phyloP scores from a whole-genome alignment of 2,329 filamentous ascomycete genomes.

The Penicillium sp. region DNA sequence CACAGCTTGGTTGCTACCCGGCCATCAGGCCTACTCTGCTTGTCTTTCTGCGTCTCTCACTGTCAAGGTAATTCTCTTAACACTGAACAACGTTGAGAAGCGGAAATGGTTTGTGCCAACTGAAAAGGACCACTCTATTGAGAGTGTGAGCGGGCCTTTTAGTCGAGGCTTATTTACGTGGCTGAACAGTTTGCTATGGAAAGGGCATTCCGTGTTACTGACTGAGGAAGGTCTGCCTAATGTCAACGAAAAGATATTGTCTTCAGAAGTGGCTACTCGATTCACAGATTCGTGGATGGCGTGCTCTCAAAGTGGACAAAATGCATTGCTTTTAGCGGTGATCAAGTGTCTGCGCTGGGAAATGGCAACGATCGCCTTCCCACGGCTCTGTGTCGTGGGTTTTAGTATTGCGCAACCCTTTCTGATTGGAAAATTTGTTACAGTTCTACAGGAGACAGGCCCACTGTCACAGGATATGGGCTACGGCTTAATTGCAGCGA shows the following conservation, averaged over 20 bases:
- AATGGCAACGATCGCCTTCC: slow-evolving; percentile 10
- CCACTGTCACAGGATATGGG: slow-evolving; percentile 6
- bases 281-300: slow-evolving; percentile 8
- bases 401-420: slow-evolving; percentile 20
- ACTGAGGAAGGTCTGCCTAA: not conserved
- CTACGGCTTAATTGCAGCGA: slow-evolving; percentile 15
- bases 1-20: not conserved
- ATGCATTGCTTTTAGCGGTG: slow-evolving; percentile 12
- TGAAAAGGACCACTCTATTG: slow-evolving; percentile 39
- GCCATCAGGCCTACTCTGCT: not conserved
- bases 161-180: slow-evolving; percentile 48
- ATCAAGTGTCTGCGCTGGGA: slow-evolving; percentile 19
- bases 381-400: slow-evolving; percentile 16
- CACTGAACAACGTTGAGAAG: not conserved
- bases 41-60: not conserved
- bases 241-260: not conserved
- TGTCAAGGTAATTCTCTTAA: not conserved
- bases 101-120: slow-evolving; percentile 14
- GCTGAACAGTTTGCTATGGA: slow-evolving; percentile 32
- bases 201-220: slow-evolving; percentile 9
- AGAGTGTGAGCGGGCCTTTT: slow-evolving; percentile 49
- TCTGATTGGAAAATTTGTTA: slow-evolving; percentile 13
- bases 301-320: slow-evolving; percentile 2
- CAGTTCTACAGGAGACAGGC: slow-evolving; percentile 3
- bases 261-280: not conserved